Evolutionary conservation across 768 basidiomycete species (phyloP).

Genomic region (Crepidotus variabilis): DNA sequence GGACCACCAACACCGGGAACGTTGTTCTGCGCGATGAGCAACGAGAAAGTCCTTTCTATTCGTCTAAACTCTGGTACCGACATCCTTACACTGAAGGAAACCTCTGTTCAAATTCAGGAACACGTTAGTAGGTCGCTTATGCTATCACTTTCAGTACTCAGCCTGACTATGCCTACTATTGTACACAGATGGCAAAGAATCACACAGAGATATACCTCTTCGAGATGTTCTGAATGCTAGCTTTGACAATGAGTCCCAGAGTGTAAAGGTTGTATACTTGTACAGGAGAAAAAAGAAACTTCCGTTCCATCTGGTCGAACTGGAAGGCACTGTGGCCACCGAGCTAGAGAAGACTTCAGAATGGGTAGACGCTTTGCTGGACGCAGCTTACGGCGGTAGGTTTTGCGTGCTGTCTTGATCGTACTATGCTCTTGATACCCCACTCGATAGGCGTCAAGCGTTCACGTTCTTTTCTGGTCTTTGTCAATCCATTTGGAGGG

Average conservation of each 20-base stretch:
- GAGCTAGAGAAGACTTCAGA: conserved; percentile 32
- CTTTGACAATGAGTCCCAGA: conserved; percentile 25
- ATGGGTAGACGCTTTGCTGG: conserved; percentile 56
- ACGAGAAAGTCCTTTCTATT: conserved; percentile 10
- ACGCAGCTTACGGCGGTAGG: conserved; percentile 61
- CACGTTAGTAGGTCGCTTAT: conserved; percentile 10
- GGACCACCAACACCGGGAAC: not conserved
- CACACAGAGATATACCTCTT: conserved; percentile 10
- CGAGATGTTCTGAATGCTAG: conserved; percentile 55
- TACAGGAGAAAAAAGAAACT: conserved; percentile 38
- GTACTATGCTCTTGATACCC: not conserved
- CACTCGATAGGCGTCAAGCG: conserved; percentile 45
- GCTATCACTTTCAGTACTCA: not conserved
- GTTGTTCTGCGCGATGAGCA: not conserved
- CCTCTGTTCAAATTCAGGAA: conserved; percentile 11
- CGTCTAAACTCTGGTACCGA: conserved; percentile 2
- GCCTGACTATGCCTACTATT: not conserved
- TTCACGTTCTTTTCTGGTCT: conserved; percentile 53
- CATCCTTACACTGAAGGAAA: conserved; percentile 11
- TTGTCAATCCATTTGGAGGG: conserved; percentile 84
- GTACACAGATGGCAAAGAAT: not conserved
- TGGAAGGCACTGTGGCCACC: conserved; percentile 35
- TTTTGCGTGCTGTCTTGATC: conserved; percentile 1
- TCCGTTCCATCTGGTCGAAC: conserved; percentile 32
- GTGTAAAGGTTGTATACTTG: conserved; percentile 51